Base-by-base conservation (phyloP, 2,329 filamentous ascomycete species). In the Magnaporthiopsis rhizophila region DNA sequence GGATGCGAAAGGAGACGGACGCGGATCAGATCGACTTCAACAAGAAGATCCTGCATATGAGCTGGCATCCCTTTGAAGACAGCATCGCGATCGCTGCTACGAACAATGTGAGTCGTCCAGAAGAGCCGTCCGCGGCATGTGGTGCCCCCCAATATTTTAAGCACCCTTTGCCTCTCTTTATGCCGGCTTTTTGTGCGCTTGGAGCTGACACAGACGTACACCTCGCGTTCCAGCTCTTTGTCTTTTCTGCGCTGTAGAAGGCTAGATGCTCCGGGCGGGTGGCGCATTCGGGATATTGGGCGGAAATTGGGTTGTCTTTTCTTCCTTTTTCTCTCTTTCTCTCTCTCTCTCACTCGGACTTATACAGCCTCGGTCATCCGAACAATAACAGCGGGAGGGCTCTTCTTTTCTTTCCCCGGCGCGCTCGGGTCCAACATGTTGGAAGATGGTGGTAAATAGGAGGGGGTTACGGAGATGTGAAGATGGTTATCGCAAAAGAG, bases 41-140 rank as follows among this genome's bases (percentile, higher is more conserved):
- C 85, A 99, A 98, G 86, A 99, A 99, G 86, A 99, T 99, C 72
- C 77, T 99, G 74, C 95, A 99, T 77, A 99, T 99, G 95, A 98
- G 94, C 80, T 99, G 95, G 95, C 95, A 99, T 87, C 95, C 95
- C 61, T 97, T 96, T 73, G 95, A 99, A 79, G 94, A 99, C 80
- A 98, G 94, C 80, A 99, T 99, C 79, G 95, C 95, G 65, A 99
- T 99, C 81, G 95, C 95, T 71, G 95, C 95, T 66, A 99, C 95
- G 69, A 99, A 99, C 83, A 99, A 99, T 79, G 95, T 98, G 80
- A 89, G 94, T 83, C 8, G 11, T 15, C 12, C 1, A 21, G 21
- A 24, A 60, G 18, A 32, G 3, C 28, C 59, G 3, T 38, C n/a
- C 24, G 34, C 24, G 21, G 13, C 34, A 34, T 9, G 13, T 62